Evolutionary conservation across 208 protist species (phyloP).

Genomic region (Crithidia fasciculata): DNA sequence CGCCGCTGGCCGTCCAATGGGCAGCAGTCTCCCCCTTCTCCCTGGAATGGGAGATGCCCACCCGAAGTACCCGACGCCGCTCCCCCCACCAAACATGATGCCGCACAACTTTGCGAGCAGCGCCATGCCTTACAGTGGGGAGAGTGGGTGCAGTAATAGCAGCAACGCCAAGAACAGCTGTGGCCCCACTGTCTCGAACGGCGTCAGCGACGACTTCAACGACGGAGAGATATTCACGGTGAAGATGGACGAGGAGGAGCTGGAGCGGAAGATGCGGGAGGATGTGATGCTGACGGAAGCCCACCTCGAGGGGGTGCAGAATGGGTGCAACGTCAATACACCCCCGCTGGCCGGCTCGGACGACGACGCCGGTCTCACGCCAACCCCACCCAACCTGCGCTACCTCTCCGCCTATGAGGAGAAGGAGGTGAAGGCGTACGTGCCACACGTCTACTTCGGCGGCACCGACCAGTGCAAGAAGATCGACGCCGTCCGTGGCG

Average conservation of each 20-base stretch:
- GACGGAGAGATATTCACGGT: slow-evolving; percentile 20
- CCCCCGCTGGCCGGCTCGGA: slow-evolving; percentile 14
- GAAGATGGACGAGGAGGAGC: slow-evolving; percentile 19
- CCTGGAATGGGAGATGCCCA: slow-evolving; percentile 10
- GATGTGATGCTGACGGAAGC: not conserved
- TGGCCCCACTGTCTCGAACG: not conserved
- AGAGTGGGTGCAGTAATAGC: not conserved
- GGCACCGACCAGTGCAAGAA: slow-evolving; percentile 65
- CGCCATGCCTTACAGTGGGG: not conserved
- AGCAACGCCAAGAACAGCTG: slow-evolving; percentile 6
- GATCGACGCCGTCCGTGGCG: slow-evolving; percentile 45
- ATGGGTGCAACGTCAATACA: slow-evolving; percentile 32
- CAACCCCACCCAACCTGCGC: slow-evolving; percentile 30
- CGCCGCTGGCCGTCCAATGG: not conserved
- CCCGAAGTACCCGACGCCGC: slow-evolving; percentile 13
- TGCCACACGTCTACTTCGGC: slow-evolving; percentile 70
- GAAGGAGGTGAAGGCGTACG: slow-evolving; percentile 65
- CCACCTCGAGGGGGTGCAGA: not conserved
- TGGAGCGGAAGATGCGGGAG: slow-evolving; percentile 14
- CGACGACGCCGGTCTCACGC: slow-evolving; percentile 18
- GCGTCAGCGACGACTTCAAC: slow-evolving; percentile 19
- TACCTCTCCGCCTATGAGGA: slow-evolving; percentile 74
- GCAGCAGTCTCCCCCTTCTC: slow-evolving; percentile 13
- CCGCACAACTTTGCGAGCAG: not conserved
- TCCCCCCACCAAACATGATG: slow-evolving; percentile 12